Evolutionary conservation across 1,139 yeast species (phyloP), one percentile per base, ranked within the genome.

Genomic region (Pichia sp.): DNA sequence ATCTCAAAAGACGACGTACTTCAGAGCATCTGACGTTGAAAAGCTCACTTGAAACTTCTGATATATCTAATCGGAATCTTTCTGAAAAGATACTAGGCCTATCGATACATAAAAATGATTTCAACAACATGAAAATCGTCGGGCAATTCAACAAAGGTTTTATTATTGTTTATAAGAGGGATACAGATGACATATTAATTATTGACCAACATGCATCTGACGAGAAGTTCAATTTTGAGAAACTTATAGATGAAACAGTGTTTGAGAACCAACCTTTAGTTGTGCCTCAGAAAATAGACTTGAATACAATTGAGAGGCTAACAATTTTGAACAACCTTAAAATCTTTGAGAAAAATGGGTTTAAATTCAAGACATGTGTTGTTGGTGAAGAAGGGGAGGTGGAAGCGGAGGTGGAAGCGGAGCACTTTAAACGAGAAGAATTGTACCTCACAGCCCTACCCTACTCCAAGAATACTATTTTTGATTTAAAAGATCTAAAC

Each of bases 131-230:
- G 98, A 70, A 77, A 49, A 70, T 95, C 16, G 80, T 92, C 8
- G 99, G 99, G 0, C 99, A 92, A 69, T 93, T 93, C 72, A 93
- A 93, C 66, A 71, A 87, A 31, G 99, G 99, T 0, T 93, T 93
- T 65, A 89, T 93, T 16, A 70, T 93, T 36, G 95, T 88, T 0
- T 16, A 47, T 26, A 57, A 59, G 40, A 47, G 47, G 5, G 50
- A 52, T 38, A 79, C 82, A 1, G 59, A 64, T n/a, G 61, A 65
- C 2, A 67, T 93, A 45, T 90, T 93, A 64, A 92, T 93, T 47
- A 79, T 93, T 50, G 99, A 93, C 68, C 99, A 93, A 70, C 99
- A 93, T 72, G 99, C 99, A 0, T 88, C 96, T 60, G 99, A 93
- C 70, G 99, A 93, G 66, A 93, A 90, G 64, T 89, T 66, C 71